Evolutionary conservation across 768 basidiomycete species (phyloP).

Genomic region (Hericium rajendrae): DNA sequence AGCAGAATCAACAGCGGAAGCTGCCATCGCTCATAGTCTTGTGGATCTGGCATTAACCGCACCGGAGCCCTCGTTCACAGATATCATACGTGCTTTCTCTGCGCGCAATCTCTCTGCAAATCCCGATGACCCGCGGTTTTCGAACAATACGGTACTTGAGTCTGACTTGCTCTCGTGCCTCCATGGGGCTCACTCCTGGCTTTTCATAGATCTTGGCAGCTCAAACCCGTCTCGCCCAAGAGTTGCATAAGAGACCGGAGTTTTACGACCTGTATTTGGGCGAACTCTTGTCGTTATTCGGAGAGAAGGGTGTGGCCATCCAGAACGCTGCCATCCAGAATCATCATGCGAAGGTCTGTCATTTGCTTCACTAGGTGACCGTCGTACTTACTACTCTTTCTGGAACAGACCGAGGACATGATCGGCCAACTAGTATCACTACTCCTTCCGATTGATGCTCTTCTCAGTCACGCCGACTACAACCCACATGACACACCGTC

Average conservation of each 20-base stretch:
- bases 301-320: slow-evolving; percentile 85
- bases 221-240: slow-evolving; percentile 81
- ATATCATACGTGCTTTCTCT: slow-evolving; percentile 80
- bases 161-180: neutral
- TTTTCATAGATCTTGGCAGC: slow-evolving; percentile 67
- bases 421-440: slow-evolving; percentile 81
- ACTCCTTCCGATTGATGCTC: slow-evolving; percentile 82
- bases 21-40: slow-evolving; percentile 84
- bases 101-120: slow-evolving; percentile 79
- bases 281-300: slow-evolving; percentile 80
- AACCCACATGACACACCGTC: slow-evolving; percentile 46
- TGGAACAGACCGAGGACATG: slow-evolving; percentile 63
- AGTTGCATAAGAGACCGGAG: slow-evolving; percentile 63
- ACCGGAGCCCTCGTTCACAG: slow-evolving; percentile 65
- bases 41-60: slow-evolving; percentile 82
- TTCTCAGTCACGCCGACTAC: slow-evolving; percentile 65
- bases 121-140: slow-evolving; percentile 78
- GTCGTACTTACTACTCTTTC: neutral
- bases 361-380: slow-evolving; percentile 1
- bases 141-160: slow-evolving; percentile 69
- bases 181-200: neutral
- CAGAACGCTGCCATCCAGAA: slow-evolving; percentile 70
- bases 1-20: slow-evolving; percentile 82
- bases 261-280: slow-evolving; percentile 70
- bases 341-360: slow-evolving; percentile 52